phyloP scores from a whole-genome alignment of 2,329 filamentous ascomycete genomes.

The Colletotrichum paranaense region DNA sequence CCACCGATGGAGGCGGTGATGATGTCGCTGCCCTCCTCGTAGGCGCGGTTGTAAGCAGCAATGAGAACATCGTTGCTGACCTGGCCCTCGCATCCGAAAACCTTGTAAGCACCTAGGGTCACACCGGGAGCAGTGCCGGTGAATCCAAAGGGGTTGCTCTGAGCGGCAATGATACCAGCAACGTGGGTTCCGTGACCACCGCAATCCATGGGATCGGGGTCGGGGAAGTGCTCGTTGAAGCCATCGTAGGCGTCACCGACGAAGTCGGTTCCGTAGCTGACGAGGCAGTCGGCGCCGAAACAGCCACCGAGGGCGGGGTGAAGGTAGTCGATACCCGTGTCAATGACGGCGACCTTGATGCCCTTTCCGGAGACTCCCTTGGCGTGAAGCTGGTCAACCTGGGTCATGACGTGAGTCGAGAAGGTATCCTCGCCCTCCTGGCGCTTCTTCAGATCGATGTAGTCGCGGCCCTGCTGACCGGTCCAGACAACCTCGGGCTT shows the following conservation, averaged over 20 bases:
- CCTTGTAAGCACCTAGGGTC: constrained; percentile 65
- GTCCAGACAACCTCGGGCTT: constrained; percentile 57
- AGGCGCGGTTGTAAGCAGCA: constrained; percentile 69
- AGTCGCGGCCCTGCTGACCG: constrained; percentile 45
- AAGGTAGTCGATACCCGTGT: constrained; percentile 69
- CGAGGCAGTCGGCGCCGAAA: constrained; percentile 69
- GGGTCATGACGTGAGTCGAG: constrained; percentile 66
- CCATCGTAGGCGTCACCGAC: constrained; percentile 64
- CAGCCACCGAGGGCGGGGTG: constrained; percentile 74
- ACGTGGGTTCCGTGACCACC: constrained; percentile 71
- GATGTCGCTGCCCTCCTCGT: constrained; percentile 68
- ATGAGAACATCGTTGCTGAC: constrained; percentile 68
- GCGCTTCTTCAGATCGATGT: constrained; percentile 44
- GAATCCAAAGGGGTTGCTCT: constrained; percentile 63
- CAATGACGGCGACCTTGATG: constrained; percentile 64
- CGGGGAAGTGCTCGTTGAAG: constrained; percentile 53
- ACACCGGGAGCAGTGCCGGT: constrained; percentile 68
- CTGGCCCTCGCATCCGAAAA: constrained; percentile 65
- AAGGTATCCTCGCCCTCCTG: constrained; percentile 46
- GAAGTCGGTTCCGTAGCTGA: constrained; percentile 67
- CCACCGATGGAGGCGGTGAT: constrained; percentile 68
- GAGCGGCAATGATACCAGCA: constrained; percentile 71
- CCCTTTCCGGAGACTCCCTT: constrained; percentile 61
- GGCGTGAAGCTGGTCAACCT: constrained; percentile 63
- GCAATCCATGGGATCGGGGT: constrained; percentile 66